A percentile compares a stretch with the other conserved stretches of the same genome.
These are phyloP conservation scores for Wakefieldia striispora DNA, from an alignment of 768 basidiomycete genomes.

Conservation along the genomic window DNA sequence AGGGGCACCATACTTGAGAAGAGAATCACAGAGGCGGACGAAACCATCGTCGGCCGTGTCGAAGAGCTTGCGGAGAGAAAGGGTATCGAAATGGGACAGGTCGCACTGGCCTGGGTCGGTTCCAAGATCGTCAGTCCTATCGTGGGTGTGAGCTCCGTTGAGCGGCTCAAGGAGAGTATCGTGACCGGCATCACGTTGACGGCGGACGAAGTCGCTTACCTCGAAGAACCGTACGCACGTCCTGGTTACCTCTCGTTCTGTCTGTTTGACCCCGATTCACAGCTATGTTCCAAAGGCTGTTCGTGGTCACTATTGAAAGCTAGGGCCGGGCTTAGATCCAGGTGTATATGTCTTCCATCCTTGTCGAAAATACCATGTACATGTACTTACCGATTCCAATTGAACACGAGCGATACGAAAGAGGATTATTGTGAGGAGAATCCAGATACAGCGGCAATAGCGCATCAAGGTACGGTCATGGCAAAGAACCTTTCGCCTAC, in stretches of 20 bases:
- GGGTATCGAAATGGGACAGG: constrained; percentile 42
- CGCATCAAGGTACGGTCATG: too few relatives aligned
- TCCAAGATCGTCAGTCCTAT: constrained; percentile 46
- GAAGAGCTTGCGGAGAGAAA: constrained; percentile 41
- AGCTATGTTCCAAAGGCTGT: constrained; percentile 22
- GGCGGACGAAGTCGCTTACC: constrained; percentile 26
- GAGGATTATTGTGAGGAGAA: too few relatives aligned
- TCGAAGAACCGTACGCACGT: too few relatives aligned
- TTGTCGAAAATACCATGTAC: too few relatives aligned
- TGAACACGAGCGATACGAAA: too few relatives aligned
- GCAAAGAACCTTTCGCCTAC: too few relatives aligned
- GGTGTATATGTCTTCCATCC: too few relatives aligned
- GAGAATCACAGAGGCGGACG: constrained; percentile 27
- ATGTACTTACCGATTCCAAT: too few relatives aligned
- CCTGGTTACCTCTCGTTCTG: neutral
- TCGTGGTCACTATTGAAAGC: constrained; percentile 14
- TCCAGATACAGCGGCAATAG: too few relatives aligned
- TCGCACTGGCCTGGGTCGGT: constrained; percentile 43
- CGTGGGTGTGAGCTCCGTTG: constrained; percentile 37
- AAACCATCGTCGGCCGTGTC: constrained; percentile 38
- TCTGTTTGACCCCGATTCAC: neutral
- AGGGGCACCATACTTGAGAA: constrained; percentile 23
- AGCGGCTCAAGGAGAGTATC: constrained; percentile 32
- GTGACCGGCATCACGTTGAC: constrained; percentile 24
- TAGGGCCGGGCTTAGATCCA: too few relatives aligned